phyloP scores from a whole-genome alignment of 2,329 filamentous ascomycete genomes.

The Penicillium sp. region DNA sequence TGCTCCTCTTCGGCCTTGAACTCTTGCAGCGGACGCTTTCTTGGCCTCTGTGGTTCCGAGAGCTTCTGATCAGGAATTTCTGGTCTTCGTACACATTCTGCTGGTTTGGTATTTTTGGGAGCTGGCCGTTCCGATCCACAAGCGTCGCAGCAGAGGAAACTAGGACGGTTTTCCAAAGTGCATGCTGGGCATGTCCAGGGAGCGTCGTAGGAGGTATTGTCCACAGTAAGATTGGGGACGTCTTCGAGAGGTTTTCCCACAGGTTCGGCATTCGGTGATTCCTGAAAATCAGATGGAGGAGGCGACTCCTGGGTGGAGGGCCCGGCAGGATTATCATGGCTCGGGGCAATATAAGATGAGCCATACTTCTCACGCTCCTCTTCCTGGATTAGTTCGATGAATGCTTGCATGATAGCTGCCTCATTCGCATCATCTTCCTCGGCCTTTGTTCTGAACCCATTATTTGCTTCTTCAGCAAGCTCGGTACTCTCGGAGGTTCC shows the following conservation, averaged over 20 bases:
- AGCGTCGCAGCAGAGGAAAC: conserved; percentile 59
- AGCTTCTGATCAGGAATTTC: not conserved
- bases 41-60: conserved; percentile 13
- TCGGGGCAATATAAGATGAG: conserved; percentile 54
- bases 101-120: conserved; percentile 20
- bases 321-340: conserved; percentile 53
- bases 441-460: conserved; percentile 77
- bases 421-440: conserved; percentile 90
- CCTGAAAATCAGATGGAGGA: conserved; percentile 33
- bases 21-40: conserved; percentile 20
- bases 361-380: conserved; percentile 65
- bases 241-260: not conserved
- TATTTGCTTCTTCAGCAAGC: conserved; percentile 66
- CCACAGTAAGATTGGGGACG: conserved; percentile 16
- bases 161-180: conserved; percentile 61
- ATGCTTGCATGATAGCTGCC: conserved; percentile 75
- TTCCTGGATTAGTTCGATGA: conserved; percentile 83
- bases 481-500: conserved; percentile 64
- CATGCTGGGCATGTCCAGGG: conserved; percentile 61
- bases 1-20: conserved; percentile 5
- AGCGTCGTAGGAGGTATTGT: conserved; percentile 36
- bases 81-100: conserved; percentile 1
- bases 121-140: conserved; percentile 56
- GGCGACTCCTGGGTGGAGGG: conserved; percentile 40
- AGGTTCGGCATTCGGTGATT: conserved; percentile 8